Conservation (phyloP, 192 early-diverging fungal species). For the Backusella psychrophila region DNA sequence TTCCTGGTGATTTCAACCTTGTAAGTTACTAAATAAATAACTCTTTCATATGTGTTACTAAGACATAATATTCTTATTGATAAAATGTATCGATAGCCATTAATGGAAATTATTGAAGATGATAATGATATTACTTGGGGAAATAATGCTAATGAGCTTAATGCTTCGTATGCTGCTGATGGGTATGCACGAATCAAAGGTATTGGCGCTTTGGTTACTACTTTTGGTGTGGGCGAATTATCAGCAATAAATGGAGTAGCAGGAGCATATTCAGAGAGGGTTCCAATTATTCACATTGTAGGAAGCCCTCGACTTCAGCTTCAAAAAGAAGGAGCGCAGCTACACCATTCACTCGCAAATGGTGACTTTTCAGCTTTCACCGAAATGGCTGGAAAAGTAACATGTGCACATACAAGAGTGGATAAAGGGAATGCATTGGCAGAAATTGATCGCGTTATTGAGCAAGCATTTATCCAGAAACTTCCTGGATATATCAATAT, state of each 20-base stretch:
- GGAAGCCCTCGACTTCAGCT: slow-evolving; percentile 40
- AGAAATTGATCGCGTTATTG: slow-evolving; percentile 44
- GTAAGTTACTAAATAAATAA: slow-evolving; percentile 2
- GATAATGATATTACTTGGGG: slow-evolving; percentile 41
- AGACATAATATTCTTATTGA: not conserved
- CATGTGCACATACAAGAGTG: slow-evolving; percentile 35
- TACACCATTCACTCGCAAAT: slow-evolving; percentile 51
- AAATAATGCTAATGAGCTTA: slow-evolving; percentile 44
- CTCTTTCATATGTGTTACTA: not conserved
- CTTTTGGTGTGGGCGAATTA: slow-evolving; percentile 48
- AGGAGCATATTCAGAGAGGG: slow-evolving; percentile 43
- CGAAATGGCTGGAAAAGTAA: slow-evolving; percentile 39
- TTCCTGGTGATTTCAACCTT: slow-evolving; percentile 48
- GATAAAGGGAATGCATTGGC: slow-evolving; percentile 24
- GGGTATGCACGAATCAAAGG: slow-evolving; percentile 48
- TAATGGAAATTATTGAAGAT: slow-evolving; percentile 34
- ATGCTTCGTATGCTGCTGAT: slow-evolving; percentile 46
- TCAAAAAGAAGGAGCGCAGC: slow-evolving; percentile 37
- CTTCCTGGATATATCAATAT: slow-evolving; percentile 37
- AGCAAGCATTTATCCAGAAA: not conserved
- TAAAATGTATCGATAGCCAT: not conserved
- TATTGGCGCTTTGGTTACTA: slow-evolving; percentile 39
- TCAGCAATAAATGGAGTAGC: slow-evolving; percentile 44
- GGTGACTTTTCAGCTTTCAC: slow-evolving; percentile 44
- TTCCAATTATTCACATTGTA: slow-evolving; percentile 51